phyloP scores from a whole-genome alignment of 106 monocot species.

The Acorus calamus region DNA sequence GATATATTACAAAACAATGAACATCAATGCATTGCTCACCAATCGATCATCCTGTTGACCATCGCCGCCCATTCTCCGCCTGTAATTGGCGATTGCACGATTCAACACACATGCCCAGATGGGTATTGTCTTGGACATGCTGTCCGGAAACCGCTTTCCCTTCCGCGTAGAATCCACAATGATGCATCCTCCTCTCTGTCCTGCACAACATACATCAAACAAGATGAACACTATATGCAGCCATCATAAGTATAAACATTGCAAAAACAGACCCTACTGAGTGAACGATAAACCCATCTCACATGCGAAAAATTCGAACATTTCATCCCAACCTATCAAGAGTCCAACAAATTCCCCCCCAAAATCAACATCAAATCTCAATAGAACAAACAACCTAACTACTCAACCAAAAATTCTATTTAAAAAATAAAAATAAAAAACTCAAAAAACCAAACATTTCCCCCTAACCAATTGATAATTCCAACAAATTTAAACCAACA shows the following conservation, averaged over 20 bases:
- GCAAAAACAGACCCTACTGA: too few species aligned
- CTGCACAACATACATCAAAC: slow-evolving; percentile 18
- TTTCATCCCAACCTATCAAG: too few species aligned
- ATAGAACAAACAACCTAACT: too few species aligned
- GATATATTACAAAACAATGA: background rate
- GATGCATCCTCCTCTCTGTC: slow-evolving; percentile 87
- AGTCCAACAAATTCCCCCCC: too few species aligned
- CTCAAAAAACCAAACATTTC: background rate
- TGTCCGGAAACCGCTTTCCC: slow-evolving; percentile 92
- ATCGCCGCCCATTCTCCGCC: slow-evolving; percentile 7
- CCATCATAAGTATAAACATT: too few species aligned
- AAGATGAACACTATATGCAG: too few species aligned
- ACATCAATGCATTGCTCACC: slow-evolving; percentile 14
- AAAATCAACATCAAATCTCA: too few species aligned
- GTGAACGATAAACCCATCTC: too few species aligned
- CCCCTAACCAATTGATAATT: too few species aligned
- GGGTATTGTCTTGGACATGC: slow-evolving; percentile 98
- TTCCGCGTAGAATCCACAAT: slow-evolving; percentile 90
- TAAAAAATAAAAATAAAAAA: background rate
- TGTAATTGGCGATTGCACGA: slow-evolving; percentile 47
- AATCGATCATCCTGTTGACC: slow-evolving; percentile 6
- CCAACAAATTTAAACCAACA: too few species aligned
- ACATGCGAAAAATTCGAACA: too few species aligned
- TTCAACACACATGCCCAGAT: slow-evolving; percentile 91
- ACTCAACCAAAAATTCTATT: background rate